Conservation (phyloP, 345 rosid genomes). For the Sapria himalayana region DNA sequence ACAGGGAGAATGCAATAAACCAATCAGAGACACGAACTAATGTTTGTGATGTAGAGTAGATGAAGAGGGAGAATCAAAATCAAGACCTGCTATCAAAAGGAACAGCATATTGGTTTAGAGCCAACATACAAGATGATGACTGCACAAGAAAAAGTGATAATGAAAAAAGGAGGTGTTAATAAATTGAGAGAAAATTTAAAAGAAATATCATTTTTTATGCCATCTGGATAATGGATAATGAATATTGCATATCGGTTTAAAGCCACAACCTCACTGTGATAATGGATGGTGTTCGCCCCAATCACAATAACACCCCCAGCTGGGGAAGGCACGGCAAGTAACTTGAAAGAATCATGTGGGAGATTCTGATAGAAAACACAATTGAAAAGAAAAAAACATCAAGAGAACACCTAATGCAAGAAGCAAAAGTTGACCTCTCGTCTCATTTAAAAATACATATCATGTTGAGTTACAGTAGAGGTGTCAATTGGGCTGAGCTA, state of each 20-base stretch:
- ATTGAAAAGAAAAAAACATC: constrained; percentile 6
- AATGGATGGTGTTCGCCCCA: constrained; percentile 67
- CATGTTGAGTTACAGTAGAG: too few relatives aligned
- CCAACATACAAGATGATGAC: constrained; percentile 79
- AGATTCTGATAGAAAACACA: constrained; percentile 42
- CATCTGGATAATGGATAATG: too few relatives aligned
- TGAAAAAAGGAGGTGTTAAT: background rate
- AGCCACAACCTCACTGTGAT: constrained; percentile 66
- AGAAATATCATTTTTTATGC: too few relatives aligned
- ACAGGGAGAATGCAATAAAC: background rate
- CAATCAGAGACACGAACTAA: background rate
- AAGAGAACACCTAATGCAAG: constrained; percentile 3
- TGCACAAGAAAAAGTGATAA: constrained; percentile 18
- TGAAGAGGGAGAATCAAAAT: constrained; percentile 11
- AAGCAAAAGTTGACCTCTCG: too few relatives aligned
- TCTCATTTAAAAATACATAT: too few relatives aligned
- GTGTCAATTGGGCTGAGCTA: too few relatives aligned
- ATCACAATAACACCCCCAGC: constrained; percentile 90
- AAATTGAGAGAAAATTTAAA: too few relatives aligned
- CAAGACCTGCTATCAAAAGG: constrained; percentile 55
- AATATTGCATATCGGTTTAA: too few relatives aligned
- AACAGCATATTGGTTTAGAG: constrained; percentile 66
- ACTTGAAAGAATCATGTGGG: constrained; percentile 92
- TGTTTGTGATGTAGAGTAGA: background rate
- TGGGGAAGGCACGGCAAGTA: constrained; percentile 91